phyloP scores from a whole-genome alignment of 495 filamentous ascomycete species.

The Daldinia childiae region DNA sequence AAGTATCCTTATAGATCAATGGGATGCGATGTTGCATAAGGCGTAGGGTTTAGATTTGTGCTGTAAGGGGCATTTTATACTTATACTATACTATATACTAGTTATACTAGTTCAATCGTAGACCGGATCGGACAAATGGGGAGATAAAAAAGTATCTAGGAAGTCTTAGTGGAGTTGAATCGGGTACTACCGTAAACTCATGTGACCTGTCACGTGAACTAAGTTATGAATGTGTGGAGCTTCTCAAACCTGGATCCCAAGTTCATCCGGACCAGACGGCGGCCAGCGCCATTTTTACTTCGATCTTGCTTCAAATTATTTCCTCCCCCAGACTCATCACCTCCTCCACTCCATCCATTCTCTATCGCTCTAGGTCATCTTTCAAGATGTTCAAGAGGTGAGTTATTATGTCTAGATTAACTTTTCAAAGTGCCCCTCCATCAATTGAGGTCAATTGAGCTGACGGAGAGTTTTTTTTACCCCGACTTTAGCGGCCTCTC shows the following conservation, averaged over 20 bases:
- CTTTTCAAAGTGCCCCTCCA: constrained; percentile 25
- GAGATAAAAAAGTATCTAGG: neutral
- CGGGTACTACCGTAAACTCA: constrained; percentile 40
- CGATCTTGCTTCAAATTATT: constrained; percentile 48
- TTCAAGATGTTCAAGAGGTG: constrained; percentile 92
- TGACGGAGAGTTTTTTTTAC: constrained; percentile 49
- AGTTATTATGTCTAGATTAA: constrained; percentile 47
- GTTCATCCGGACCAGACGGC: constrained; percentile 36
- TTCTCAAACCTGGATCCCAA: constrained; percentile 13
- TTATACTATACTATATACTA: too few relatives aligned
- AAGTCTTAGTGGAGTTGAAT: constrained; percentile 22
- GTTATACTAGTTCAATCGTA: constrained; percentile 12
- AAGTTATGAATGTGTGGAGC: constrained; percentile 20
- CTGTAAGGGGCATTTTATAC: constrained; percentile 16
- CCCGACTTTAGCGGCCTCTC: constrained; percentile 73
- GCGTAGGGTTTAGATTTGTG: constrained; percentile 24
- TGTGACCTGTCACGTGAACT: constrained; percentile 37
- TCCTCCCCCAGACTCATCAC: constrained; percentile 49
- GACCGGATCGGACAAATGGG: constrained; percentile 25
- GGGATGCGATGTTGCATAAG: constrained; percentile 28
- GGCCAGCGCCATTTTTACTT: constrained; percentile 48
- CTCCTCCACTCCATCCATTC: constrained; percentile 54
- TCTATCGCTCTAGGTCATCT: constrained; percentile 61
- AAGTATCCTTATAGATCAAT: constrained; percentile 29
- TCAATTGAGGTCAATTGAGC: constrained; percentile 60